Percentiles rank a stretch among this genome's conserved stretches.
Conservation (phyloP, 2,329 filamentous ascomycete genomes). For the Exophiala spinifera region DNA sequence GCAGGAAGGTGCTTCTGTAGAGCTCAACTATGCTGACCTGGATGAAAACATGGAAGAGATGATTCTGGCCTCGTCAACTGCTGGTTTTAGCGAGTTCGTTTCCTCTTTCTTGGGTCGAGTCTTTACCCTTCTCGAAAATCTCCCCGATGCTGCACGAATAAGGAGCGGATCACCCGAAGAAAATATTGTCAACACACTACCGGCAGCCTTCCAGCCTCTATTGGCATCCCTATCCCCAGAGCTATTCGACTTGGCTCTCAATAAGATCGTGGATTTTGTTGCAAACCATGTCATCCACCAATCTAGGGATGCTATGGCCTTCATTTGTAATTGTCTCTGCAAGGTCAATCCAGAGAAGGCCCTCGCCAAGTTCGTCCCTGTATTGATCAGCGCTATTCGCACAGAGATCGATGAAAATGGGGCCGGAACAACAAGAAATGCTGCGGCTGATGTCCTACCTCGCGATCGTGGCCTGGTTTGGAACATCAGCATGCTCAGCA, state of each 20-base stretch:
- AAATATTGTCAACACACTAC: constrained; percentile 92
- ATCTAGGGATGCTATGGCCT: constrained; percentile 95
- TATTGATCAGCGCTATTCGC: constrained; percentile 85
- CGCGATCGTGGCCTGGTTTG: constrained; percentile 90
- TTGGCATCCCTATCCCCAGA: constrained; percentile 89
- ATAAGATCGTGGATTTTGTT: constrained; percentile 90
- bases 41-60: constrained; percentile 81
- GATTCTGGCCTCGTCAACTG: constrained; percentile 89
- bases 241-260: constrained; percentile 84
- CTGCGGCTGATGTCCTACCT: constrained; percentile 87
- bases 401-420: constrained; percentile 97
- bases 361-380: constrained; percentile 82
- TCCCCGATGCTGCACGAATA: constrained; percentile 84
- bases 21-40: constrained; percentile 83
- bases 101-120: constrained; percentile 87
- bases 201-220: constrained; percentile 84
- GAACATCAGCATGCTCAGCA: constrained; percentile 95
- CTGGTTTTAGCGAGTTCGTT: constrained; percentile 89
- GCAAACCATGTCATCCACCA: constrained; percentile 94
- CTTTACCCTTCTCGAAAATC: constrained; percentile 90
- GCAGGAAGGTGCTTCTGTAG: constrained; percentile 75
- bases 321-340: constrained; percentile 93
- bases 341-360: constrained; percentile 95
- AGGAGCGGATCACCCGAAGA: constrained; percentile 92
- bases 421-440: constrained; percentile 89